phyloP scores from a whole-genome alignment of 176 grass and related monocot species.

The Musa acuminata region DNA sequence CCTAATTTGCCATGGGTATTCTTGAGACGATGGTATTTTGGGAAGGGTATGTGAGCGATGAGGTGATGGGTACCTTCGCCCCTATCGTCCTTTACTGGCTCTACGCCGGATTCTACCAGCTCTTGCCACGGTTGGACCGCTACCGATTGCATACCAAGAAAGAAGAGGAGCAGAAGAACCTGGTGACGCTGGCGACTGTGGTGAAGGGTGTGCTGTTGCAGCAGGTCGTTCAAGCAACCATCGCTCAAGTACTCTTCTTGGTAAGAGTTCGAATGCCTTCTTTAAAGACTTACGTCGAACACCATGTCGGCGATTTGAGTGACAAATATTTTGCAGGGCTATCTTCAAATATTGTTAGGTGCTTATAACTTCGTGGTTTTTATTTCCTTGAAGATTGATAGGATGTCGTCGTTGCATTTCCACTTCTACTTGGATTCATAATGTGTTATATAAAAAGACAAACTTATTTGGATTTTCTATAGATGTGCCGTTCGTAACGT shows the following conservation, averaged over 20 bases:
- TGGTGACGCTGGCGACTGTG: not conserved
- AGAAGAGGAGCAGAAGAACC: not conserved
- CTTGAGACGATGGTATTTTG: not conserved
- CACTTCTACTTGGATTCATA: too few relatives aligned
- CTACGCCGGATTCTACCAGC: slow-evolving; percentile 4
- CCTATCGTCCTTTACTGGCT: slow-evolving; percentile 1
- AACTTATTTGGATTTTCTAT: too few relatives aligned
- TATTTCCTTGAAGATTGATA: too few relatives aligned
- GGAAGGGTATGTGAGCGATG: slow-evolving; percentile 1
- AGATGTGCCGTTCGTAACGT: too few relatives aligned
- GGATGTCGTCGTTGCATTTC: too few relatives aligned
- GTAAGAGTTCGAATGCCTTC: not conserved
- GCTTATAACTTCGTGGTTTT: not conserved
- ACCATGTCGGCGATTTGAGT: not conserved
- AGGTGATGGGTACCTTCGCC: not conserved
- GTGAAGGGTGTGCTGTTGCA: not conserved
- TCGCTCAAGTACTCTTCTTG: not conserved
- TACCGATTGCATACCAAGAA: not conserved
- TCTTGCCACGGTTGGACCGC: not conserved
- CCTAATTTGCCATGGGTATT: not conserved
- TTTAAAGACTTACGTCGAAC: not conserved
- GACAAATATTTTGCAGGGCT: not conserved
- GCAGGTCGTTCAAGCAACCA: not conserved
- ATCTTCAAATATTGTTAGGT: not conserved
- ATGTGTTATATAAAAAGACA: too few relatives aligned